These are phyloP conservation scores for Suillus ampliporus DNA, from an alignment of 768 basidiomycete species.

Conservation along the genomic window DNA sequence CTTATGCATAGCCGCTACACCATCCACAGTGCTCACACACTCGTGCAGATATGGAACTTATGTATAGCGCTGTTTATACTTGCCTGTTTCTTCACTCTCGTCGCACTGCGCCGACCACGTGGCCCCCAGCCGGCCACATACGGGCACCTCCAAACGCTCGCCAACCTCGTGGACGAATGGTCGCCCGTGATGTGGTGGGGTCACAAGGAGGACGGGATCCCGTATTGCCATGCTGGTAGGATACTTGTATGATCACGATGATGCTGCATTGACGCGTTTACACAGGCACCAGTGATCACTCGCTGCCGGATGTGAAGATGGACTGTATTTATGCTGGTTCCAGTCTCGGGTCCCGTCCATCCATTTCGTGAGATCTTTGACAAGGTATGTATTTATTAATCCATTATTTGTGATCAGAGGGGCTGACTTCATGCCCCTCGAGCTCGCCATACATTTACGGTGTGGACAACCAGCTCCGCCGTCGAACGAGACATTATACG, in stretches of 20 bases:
- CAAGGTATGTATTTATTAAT: too few relatives aligned
- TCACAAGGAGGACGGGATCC: constrained; percentile 20
- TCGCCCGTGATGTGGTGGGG: constrained; percentile 38
- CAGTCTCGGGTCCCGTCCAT: too few relatives aligned
- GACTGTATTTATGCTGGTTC: constrained; percentile 1
- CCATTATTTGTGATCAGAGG: too few relatives aligned
- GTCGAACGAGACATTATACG: too few relatives aligned
- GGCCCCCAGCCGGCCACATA: constrained; percentile 38
- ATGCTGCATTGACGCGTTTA: neutral
- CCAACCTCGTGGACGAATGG: constrained; percentile 42
- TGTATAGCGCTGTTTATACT: too few relatives aligned
- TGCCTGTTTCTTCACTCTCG: too few relatives aligned
- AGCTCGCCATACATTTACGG: too few relatives aligned
- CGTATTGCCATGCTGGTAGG: constrained; percentile 26
- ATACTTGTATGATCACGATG: neutral
- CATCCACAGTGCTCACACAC: neutral
- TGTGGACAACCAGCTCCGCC: too few relatives aligned
- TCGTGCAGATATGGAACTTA: constrained; percentile 27
- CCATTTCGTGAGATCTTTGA: too few relatives aligned
- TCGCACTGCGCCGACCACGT: constrained; percentile 15
- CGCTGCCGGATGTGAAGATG: constrained; percentile 6
- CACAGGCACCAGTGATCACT: neutral
- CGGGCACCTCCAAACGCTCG: constrained; percentile 40
- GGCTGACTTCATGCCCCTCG: too few relatives aligned
- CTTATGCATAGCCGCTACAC: neutral